phyloP scores from a whole-genome alignment of 2,329 filamentous ascomycete genomes.

The Fusarium nygamai region DNA sequence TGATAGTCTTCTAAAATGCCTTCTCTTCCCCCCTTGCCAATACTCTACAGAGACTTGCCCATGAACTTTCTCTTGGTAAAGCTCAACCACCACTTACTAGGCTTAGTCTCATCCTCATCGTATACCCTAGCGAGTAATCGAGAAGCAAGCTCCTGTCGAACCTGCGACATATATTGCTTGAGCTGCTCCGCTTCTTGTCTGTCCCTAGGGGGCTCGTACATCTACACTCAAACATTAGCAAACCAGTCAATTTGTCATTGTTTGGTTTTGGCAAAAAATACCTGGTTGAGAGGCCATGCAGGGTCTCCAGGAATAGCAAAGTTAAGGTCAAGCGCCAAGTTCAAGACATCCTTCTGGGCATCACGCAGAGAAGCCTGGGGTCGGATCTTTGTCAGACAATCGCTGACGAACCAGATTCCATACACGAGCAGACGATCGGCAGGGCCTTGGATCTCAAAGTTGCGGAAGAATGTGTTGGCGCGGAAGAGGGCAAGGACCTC shows the following conservation, averaged over 20 bases:
- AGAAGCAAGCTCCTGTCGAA: slow-evolving; percentile 88
- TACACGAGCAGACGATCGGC: slow-evolving; percentile 96
- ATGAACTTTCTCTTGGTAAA: slow-evolving; percentile 99
- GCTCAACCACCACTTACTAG: slow-evolving; percentile 95
- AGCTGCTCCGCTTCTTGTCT: slow-evolving; percentile 90
- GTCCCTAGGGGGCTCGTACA: slow-evolving; percentile 89
- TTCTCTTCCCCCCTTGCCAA: background rate
- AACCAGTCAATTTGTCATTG: background rate
- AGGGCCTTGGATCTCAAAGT: slow-evolving; percentile 98
- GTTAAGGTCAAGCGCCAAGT: slow-evolving; percentile 88
- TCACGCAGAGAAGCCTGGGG: slow-evolving; percentile 71
- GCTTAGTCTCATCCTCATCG: slow-evolving; percentile 77
- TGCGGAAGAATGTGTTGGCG: slow-evolving; percentile 98
- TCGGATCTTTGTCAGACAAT: slow-evolving; percentile 89
- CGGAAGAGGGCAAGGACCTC: slow-evolving; percentile 93
- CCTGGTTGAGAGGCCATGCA: slow-evolving; percentile 91
- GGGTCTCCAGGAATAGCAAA: slow-evolving; percentile 96
- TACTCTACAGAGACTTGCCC: slow-evolving; percentile 82
- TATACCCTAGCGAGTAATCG: slow-evolving; percentile 89
- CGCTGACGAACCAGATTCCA: slow-evolving; percentile 93
- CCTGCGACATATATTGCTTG: slow-evolving; percentile 89
- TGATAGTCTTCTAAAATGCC: slow-evolving; percentile 37
- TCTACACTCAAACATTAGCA: slow-evolving; percentile 54
- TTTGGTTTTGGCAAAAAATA: slow-evolving; percentile 42
- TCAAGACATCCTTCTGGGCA: slow-evolving; percentile 80